Base-by-base conservation (phyloP, 768 basidiomycete genomes). In the Macrocybe gigantea region DNA sequence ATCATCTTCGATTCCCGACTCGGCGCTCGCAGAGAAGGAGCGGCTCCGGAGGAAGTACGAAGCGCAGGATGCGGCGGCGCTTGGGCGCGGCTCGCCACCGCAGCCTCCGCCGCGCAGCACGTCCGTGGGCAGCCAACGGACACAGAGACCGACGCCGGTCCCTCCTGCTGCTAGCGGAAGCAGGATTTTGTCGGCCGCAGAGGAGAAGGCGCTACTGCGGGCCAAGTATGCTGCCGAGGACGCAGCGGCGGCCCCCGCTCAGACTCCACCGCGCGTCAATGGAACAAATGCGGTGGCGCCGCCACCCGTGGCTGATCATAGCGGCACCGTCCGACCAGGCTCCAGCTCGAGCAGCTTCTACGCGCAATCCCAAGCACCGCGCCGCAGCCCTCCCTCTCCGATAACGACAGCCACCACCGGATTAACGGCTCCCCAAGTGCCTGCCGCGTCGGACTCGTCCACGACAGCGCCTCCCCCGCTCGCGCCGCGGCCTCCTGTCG, bases 181-280 rank as follows among this genome's bases (percentile, higher is more conserved):
- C 22, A 48, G 62, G 33, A 48, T 73, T 1, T 64, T 89, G 44
- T 82, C 83, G 1, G 88, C 89, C 2, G 81, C 79, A 0, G 88
- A 91, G 56, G 89, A 92, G 65, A 91, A 92, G 67, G 85, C 84
- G 14, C 61, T 78, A 48, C 61, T 91, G 8, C 71, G 68, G 34
- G 83, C 84, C 5, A 76, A 73, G 60, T 88, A 78, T 53, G 85
- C 78, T 29, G 75, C 73, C 1, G 77, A 82, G 54, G 78, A 85
- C 33, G 35, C 32, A 22, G 53, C 60, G 5, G 52, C 45, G 14
- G 48, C 43, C 13, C 43, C 55, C 6, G 45, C 53, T 8, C 45
- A 49, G 15, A 53, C 60, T 2, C 59, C 60, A 32, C 64, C 52
- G 12, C 49, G 49, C 13, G 42, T 49, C 0, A 69, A 69, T 41